Conservation (phyloP, 1,139 yeast species). For the Scheffersomyces parashehatae region DNA sequence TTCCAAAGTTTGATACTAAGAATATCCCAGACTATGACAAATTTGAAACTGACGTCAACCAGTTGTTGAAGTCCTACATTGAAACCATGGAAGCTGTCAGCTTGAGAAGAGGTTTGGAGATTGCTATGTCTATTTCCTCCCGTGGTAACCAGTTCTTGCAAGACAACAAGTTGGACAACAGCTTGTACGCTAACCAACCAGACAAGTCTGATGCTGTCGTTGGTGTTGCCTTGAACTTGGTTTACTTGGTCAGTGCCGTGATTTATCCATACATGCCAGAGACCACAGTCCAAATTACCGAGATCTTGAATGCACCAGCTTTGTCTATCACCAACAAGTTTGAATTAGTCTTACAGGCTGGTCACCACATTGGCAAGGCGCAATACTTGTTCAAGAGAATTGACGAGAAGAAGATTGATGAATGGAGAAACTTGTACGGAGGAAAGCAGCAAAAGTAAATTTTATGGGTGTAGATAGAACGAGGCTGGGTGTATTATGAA, state of each 20-base stretch:
- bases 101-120: slow-evolving; percentile 85
- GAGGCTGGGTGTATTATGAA: no score
- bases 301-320: slow-evolving; percentile 81
- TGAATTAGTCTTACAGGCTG: slow-evolving; percentile 65
- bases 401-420: slow-evolving; percentile 83
- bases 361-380: slow-evolving; percentile 89
- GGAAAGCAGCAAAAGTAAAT: slow-evolving; percentile 50
- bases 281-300: slow-evolving; percentile 65
- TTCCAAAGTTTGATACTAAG: slow-evolving; percentile 60
- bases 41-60: slow-evolving; percentile 61
- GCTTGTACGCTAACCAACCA: slow-evolving; percentile 73
- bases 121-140: slow-evolving; percentile 87
- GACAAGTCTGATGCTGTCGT: slow-evolving; percentile 89
- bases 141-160: slow-evolving; percentile 95
- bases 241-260: slow-evolving; percentile 78
- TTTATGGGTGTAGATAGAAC: no score
- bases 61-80: slow-evolving; percentile 59
- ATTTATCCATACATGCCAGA: slow-evolving; percentile 91
- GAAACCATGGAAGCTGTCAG: slow-evolving; percentile 76
- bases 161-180: slow-evolving; percentile 91
- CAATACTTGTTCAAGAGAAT: slow-evolving; percentile 89
- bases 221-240: slow-evolving; percentile 85
- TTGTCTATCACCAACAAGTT: slow-evolving; percentile 78
- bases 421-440: slow-evolving; percentile 86
- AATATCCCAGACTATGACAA: slow-evolving; percentile 51